Evolutionary conservation across 1,139 yeast species (phyloP).

Genomic region (Pichia sp.): DNA sequence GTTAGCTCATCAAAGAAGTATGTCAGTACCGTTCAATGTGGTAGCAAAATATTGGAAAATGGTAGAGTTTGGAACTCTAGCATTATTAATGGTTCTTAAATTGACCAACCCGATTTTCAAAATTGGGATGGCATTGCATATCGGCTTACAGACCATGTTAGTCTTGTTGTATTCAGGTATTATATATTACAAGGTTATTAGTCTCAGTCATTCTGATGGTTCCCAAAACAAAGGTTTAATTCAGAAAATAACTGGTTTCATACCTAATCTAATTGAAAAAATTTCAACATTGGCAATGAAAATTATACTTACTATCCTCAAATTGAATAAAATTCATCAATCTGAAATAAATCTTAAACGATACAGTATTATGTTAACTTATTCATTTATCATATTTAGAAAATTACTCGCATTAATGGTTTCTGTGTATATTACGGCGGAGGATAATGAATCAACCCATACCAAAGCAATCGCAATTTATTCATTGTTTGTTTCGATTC

Average conservation of each 20-base stretch:
- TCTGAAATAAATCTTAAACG: background rate
- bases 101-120: slow-evolving; percentile 23
- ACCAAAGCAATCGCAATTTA: slow-evolving; percentile 22
- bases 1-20: background rate
- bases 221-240: slow-evolving; percentile 14
- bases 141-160: slow-evolving; percentile 22
- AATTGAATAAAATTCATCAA: background rate
- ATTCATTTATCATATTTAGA: slow-evolving; percentile 21
- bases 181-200: slow-evolving; percentile 18
- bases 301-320: background rate
- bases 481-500: slow-evolving; percentile 21
- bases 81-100: slow-evolving; percentile 13
- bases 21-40: background rate
- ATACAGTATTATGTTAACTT: slow-evolving; percentile 18
- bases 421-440: slow-evolving; percentile 24
- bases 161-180: slow-evolving; percentile 19
- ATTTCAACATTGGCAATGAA: slow-evolving; percentile 3
- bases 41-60: slow-evolving; percentile 14
- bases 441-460: slow-evolving; percentile 25
- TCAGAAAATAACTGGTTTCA: slow-evolving; percentile 14
- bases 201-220: background rate
- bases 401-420: slow-evolving; percentile 22
- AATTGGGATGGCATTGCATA: slow-evolving; percentile 25
- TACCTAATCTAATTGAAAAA: slow-evolving; percentile 20
- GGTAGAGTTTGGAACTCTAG: slow-evolving; percentile 10